These are phyloP conservation scores for Stachybotrys echinatus DNA, from an alignment of 2,329 filamentous ascomycete genomes.

Conservation along the genomic window DNA sequence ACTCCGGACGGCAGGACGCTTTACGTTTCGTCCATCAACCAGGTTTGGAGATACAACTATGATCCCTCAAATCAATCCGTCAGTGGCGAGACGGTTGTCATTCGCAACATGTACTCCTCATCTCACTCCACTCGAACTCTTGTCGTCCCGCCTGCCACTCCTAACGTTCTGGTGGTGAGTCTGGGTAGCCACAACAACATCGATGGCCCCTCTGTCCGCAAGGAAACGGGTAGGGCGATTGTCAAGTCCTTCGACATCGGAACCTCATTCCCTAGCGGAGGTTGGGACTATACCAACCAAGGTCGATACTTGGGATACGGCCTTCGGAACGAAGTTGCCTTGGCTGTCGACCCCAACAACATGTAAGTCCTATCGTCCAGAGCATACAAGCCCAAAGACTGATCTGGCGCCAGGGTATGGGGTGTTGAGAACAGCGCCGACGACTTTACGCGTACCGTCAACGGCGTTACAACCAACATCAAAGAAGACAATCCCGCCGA, in stretches of 20 bases:
- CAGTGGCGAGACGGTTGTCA: slow-evolving; percentile 32
- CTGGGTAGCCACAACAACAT: slow-evolving; percentile 33
- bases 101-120: slow-evolving; percentile 31
- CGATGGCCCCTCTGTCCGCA: slow-evolving; percentile 26
- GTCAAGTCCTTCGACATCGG: slow-evolving; percentile 37
- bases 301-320: slow-evolving; percentile 34
- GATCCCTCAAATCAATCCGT: slow-evolving; percentile 41
- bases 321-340: slow-evolving; percentile 58
- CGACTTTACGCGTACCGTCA: slow-evolving; percentile 41
- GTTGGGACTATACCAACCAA: slow-evolving; percentile 32
- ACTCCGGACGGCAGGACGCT: slow-evolving; percentile 32
- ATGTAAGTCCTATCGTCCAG: slow-evolving; percentile 8
- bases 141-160: slow-evolving; percentile 26
- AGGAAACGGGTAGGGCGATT: slow-evolving; percentile 22
- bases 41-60: slow-evolving; percentile 53
- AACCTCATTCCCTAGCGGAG: slow-evolving; percentile 22
- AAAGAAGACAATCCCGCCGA: slow-evolving; percentile 59
- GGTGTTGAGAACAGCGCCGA: slow-evolving; percentile 49
- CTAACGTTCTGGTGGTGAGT: slow-evolving; percentile 31
- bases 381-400: neutral
- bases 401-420: slow-evolving; percentile 31
- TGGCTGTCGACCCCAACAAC: slow-evolving; percentile 42
- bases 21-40: slow-evolving; percentile 31
- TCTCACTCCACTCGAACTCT: slow-evolving; percentile 33
- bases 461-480: slow-evolving; percentile 40